phyloP scores from a whole-genome alignment of 2,329 filamentous ascomycete species.

The Raffaelea ambrosiae region DNA sequence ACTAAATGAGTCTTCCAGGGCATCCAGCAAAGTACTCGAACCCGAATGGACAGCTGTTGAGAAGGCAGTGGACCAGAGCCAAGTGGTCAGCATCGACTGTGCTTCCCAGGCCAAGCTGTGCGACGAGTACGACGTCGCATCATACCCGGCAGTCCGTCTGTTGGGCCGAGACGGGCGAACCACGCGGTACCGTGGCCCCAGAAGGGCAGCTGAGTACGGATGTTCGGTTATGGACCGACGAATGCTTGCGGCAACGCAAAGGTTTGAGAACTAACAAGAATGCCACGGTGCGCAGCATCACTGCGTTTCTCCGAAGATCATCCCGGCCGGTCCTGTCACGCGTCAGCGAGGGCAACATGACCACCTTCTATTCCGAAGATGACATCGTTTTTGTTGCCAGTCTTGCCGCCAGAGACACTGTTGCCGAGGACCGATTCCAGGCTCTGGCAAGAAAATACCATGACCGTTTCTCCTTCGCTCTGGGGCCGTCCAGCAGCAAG shows the following conservation, averaged over 20 bases:
- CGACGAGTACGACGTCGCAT: conserved; percentile 29
- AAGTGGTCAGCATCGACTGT: conserved; percentile 32
- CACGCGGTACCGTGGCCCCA: conserved; percentile 33
- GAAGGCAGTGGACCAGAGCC: conserved; percentile 7
- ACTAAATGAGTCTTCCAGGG: conserved; percentile 16
- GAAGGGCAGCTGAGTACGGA: conserved; percentile 27
- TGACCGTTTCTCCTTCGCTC: conserved; percentile 34
- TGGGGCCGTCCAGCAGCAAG: conserved; percentile 10
- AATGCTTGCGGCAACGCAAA: too few relatives aligned
- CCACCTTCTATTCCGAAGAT: conserved; percentile 27
- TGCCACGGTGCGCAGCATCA: too few relatives aligned
- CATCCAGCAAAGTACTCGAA: conserved; percentile 23
- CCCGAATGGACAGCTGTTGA: conserved; percentile 24
- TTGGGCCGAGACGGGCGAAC: conserved; percentile 25
- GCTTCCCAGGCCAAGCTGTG: conserved; percentile 26
- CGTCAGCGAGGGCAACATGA: conserved; percentile 19
- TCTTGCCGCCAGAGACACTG: conserved; percentile 19
- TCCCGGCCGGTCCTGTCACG: conserved; percentile 18
- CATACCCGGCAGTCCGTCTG: conserved; percentile 37
- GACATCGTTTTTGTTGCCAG: conserved; percentile 33
- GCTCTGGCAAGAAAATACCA: conserved; percentile 24
- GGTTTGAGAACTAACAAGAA: too few relatives aligned
- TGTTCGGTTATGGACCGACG: too few relatives aligned
- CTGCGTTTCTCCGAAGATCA: conserved; percentile 19
- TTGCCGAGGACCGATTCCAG: conserved; percentile 22